These are phyloP conservation scores for Paulownia fortunei DNA, from an alignment of 257 asterid species.

Conservation along the genomic window DNA sequence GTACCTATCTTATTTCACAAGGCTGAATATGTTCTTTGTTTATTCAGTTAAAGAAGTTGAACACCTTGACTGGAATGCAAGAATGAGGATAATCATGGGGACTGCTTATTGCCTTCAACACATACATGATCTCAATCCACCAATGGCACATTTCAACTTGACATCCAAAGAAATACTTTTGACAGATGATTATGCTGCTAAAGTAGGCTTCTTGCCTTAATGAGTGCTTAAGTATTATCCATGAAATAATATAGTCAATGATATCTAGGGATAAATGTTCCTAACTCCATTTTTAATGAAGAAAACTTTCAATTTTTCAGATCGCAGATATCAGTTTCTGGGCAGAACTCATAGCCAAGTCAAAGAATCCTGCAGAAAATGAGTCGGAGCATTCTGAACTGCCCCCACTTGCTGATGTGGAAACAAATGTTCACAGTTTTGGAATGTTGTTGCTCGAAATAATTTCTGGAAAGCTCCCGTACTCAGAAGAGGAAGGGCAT, in stretches of 20 bases:
- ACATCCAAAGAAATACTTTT: conserved; percentile 59
- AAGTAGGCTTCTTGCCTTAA: conserved; percentile 52
- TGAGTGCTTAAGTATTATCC: not conserved
- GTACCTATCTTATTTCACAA: not conserved
- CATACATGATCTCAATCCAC: conserved; percentile 86
- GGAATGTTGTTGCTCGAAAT: conserved; percentile 80
- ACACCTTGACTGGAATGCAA: conserved; percentile 87
- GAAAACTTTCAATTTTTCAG: conserved; percentile 45
- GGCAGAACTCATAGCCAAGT: conserved; percentile 61
- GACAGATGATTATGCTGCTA: conserved; percentile 98
- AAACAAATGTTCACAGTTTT: conserved; percentile 68
- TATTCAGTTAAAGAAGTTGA: conserved; percentile 75
- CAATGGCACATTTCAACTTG: conserved; percentile 62
- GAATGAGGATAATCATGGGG: conserved; percentile 91
- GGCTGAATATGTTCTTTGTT: not conserved
- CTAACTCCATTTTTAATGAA: not conserved
- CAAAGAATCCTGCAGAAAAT: conserved; percentile 47
- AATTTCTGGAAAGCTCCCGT: conserved; percentile 69
- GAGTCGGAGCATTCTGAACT: conserved; percentile 55
- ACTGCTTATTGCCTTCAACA: conserved; percentile 78
- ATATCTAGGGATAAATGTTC: not conserved
- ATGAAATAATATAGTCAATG: not conserved
- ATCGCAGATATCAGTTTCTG: conserved; percentile 67
- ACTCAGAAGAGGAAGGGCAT: conserved; percentile 64
- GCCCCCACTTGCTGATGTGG: conserved; percentile 60